Base-by-base conservation (phyloP, 805 yeast genomes). In the Zygosaccharomyces siamensis region DNA sequence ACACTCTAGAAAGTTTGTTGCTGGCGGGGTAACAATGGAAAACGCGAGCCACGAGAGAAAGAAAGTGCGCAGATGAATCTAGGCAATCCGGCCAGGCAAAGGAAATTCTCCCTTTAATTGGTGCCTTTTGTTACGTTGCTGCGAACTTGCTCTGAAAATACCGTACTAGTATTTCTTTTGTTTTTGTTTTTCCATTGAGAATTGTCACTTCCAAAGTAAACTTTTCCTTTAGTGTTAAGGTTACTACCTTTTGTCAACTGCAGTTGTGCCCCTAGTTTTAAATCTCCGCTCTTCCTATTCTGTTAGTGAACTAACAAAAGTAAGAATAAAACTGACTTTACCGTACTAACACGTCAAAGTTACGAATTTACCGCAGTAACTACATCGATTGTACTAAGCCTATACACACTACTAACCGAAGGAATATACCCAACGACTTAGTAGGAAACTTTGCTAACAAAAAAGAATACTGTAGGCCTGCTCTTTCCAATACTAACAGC, bases 331-430 rank as follows among this genome's bases (percentile, higher is more conserved):
- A 37, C 35, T 41, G 24, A 30, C 21, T 18, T 18, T 28, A 24
- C 44, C 30, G 26, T 26, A 41, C 36, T 4, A 18, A 27, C 26
- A 18, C 44, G 36, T 41, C 35, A 41, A 33, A 31, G 41, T 30
- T 11, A 41, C 44, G 37, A 30, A 41, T 41, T 31, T 41, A 41
- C 44, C 44, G 44, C 44, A 41, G 44, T 36, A 30, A 41, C 3
- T 10, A 12, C 42, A 28, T 28, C 3, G 23, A 31, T 41, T 27
- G 36, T 41, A 41, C 37, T 33, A 32, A 6, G 16, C 32, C 24
- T 23, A 23, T 23, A 23, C 42, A 30, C 20, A 21, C 14, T 14
- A 24, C 24, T 39, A 30, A 23, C 42, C 26, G 42, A 21, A 23
- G 18, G 24, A 31, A 33, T 24, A 27, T 24, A 41, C 32, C 18